Evolutionary conservation across 2,329 filamentous ascomycete genomes (phyloP).

Genomic region (Reticulascus tulasneorum): DNA sequence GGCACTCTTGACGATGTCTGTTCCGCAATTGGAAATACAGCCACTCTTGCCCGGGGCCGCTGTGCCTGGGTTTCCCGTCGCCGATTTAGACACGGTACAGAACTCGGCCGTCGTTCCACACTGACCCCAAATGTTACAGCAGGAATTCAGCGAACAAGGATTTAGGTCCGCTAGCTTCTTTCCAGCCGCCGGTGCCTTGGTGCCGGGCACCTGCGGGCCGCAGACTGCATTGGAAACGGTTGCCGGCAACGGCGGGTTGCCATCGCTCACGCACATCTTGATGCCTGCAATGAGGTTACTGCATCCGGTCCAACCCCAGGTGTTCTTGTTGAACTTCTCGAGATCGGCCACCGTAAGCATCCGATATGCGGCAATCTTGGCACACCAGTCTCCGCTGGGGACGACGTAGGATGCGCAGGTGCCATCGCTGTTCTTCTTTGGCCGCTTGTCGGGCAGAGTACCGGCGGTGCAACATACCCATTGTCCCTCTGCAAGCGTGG

Average conservation of each 20-base stretch:
- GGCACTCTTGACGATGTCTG: slow-evolving; percentile 21
- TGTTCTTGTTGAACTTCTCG: slow-evolving; percentile 31
- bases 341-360: slow-evolving; percentile 27
- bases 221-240: slow-evolving; percentile 20
- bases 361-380: slow-evolving; percentile 24
- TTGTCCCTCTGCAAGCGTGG: slow-evolving; percentile 21
- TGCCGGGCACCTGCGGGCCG: slow-evolving; percentile 40
- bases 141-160: slow-evolving; percentile 33
- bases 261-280: slow-evolving; percentile 2
- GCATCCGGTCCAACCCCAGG: slow-evolving; percentile 26
- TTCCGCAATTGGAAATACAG: slow-evolving; percentile 37
- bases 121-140: slow-evolving; percentile 38
- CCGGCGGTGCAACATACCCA: slow-evolving; percentile 33
- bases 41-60: slow-evolving; percentile 24
- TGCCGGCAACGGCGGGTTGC: neutral
- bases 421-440: slow-evolving; percentile 26
- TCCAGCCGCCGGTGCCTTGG: slow-evolving; percentile 24
- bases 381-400: slow-evolving; percentile 27
- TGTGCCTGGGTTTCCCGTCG: slow-evolving; percentile 33
- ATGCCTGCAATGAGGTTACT: neutral
- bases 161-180: slow-evolving; percentile 26
- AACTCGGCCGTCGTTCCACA: slow-evolving; percentile 42
- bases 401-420: slow-evolving; percentile 23
- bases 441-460: slow-evolving; percentile 19
- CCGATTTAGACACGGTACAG: slow-evolving; percentile 25